These are phyloP conservation scores for Colletotrichum abscissum DNA, from an alignment of 2,329 filamentous ascomycete species.

Conservation along the genomic window DNA sequence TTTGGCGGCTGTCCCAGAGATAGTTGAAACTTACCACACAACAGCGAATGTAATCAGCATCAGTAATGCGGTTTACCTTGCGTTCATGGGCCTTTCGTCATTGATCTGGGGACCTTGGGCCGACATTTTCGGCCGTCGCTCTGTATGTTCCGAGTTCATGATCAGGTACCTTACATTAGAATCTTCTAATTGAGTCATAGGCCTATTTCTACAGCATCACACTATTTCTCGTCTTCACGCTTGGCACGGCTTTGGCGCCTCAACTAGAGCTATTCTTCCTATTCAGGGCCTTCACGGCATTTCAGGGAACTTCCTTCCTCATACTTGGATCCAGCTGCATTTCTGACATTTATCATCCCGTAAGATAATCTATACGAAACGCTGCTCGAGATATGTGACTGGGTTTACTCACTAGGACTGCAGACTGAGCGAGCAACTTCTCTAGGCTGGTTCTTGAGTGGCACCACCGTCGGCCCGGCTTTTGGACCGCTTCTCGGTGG, in stretches of 20 bases:
- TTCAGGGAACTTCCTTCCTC: conserved; percentile 80
- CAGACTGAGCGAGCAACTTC: conserved; percentile 75
- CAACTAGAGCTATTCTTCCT: conserved; percentile 78
- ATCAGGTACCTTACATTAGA: background rate
- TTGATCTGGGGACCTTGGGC: conserved; percentile 80
- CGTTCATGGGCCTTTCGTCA: conserved; percentile 78
- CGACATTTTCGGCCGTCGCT: conserved; percentile 70
- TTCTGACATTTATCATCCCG: conserved; percentile 45
- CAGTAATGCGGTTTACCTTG: conserved; percentile 78
- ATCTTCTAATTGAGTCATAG: conserved; percentile 44
- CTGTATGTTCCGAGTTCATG: conserved; percentile 52
- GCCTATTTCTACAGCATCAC: conserved; percentile 69
- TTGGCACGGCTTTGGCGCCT: conserved; percentile 78
- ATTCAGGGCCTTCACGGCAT: conserved; percentile 79
- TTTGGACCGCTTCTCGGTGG: conserved; percentile 79
- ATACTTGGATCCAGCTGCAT: conserved; percentile 77
- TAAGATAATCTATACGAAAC: conserved; percentile 42
- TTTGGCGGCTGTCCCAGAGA: conserved; percentile 78
- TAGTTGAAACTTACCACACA: conserved; percentile 72
- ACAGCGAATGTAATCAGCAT: conserved; percentile 78
- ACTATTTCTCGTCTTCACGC: conserved; percentile 74
- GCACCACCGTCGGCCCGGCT: conserved; percentile 78
- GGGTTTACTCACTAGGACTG: no score
- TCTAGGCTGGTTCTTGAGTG: conserved; percentile 78
- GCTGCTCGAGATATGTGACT: background rate